Evolutionary conservation across 2,329 filamentous ascomycete species (phyloP), one percentile per base, ranked within the genome.

Genomic region (Fonsecaea nubica): DNA sequence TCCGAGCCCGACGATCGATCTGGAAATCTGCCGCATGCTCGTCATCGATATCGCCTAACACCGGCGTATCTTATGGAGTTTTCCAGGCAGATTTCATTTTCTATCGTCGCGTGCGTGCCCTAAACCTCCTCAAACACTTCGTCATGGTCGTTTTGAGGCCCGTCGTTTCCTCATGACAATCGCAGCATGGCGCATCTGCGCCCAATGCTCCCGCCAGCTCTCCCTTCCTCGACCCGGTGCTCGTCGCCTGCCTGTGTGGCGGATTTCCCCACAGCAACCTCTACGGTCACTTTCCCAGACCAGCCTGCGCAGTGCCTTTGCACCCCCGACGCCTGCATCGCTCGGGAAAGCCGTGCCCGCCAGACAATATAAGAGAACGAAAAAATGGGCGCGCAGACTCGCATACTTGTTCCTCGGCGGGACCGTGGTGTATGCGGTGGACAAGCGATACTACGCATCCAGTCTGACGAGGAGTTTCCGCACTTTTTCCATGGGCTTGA

Each of bases 371-470:
- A 85, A 83, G 15, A 87, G 87, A 38, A 85, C 87, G 25, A 85
- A 89, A 62, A 91, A 87, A 85, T 96, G 91, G 90, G 83, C 86
- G n/a, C 90, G 92, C 38, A 87, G 92, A 52, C 77, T 96, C 1
- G 76, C 90, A 59, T 84, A 90, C 68, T 73, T 90, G 53, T 84
- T 87, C 0, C 78, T 85, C 36, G 78, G 87, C 3, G 81, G 86
- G 40, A 91, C 89, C 35, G 76, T 84, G 5, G 77, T 88, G 61
- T 96, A 92, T 76, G 78, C 87, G 9, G 74, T 90, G 67, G 95
- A 99, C 79, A 85, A 79, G 13, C 85, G 90, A 70, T 83, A 91
- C 75, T 96, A 95, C 78, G 92, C 92, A 58, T 90, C 91, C 0
- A 90, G 92, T 12, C 80, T 97, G 32, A 87, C 86, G 42, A 90